Base-by-base conservation (phyloP, 1,139 yeast species). In the Suhomyces coccinellae region DNA sequence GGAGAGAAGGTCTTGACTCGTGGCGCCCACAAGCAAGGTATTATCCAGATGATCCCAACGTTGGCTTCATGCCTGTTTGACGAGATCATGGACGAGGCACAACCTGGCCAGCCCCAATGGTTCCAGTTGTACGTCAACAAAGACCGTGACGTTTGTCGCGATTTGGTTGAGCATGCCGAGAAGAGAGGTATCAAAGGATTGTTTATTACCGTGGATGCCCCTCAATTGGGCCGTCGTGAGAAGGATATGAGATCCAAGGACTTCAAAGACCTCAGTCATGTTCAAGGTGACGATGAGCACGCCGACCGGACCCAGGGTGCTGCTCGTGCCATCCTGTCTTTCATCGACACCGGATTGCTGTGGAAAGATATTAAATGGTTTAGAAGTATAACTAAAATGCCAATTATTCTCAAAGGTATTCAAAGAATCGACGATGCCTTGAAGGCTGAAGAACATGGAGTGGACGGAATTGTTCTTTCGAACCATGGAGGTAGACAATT, bases 121-220 rank as follows among this genome's bases (percentile, higher is more conserved):
- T 82, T 83, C 62, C 98, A 91, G 67, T 72, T 91, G 43, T 91
- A 91, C 58, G 96, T 90, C 43, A 88, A 88, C 58, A 70, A 83
- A 9, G 78, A 77, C 52, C 76, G 93, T 40, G 71, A 75, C 11
- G 67, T 86, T 38, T 83, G 93, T 33, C 69, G 71, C 38, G 64
- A 72, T 31, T 73, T 87, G 54, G 82, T 88, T 24, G 73, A 75
- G 52, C 85, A 85, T 54, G 95, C 95, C 1, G 96, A 86, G 63
- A 58, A 67, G 38, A 67, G 89, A 40, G 96, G 96, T 0, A 73
- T 86, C 57, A 84, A 83, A 58, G 96, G 91, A 0, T 71, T 89
- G 17, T 87, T 87, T 61, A 81, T 89, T 44, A 89, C 96, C 0
- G 97, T 90, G 4, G 98, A 91, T 69, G 97, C 97, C 0, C 97